A percentile compares a stretch with the other conserved stretches of the same genome.
phyloP scores from a whole-genome alignment of 495 filamentous ascomycete genomes.

The Annulohypoxylon bovei region DNA sequence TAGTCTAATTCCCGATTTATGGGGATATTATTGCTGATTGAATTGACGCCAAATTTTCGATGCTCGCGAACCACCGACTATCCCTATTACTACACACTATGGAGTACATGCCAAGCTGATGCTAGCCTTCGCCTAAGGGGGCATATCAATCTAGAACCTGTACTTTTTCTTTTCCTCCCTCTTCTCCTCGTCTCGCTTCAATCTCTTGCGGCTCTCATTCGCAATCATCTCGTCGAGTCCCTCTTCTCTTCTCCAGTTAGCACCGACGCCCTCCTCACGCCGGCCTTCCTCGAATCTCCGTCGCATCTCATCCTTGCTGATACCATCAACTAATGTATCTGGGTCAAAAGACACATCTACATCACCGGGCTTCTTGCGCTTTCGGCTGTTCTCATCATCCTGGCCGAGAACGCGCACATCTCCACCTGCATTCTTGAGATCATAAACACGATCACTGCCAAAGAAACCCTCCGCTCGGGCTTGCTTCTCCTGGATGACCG shows the following conservation, averaged over 20 bases:
- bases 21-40: neutral
- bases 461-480: conserved; percentile 91
- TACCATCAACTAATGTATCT: conserved; percentile 77
- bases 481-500: conserved; percentile 88
- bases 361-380: conserved; percentile 95
- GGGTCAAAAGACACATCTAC: conserved; percentile 91
- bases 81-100: conserved; percentile 31
- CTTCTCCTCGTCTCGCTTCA: conserved; percentile 85
- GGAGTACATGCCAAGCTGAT: conserved; percentile 16
- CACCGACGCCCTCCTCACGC: conserved; percentile 70
- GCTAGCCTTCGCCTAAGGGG: neutral
- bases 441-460: conserved; percentile 91
- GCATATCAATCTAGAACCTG: conserved; percentile 36
- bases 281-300: conserved; percentile 78
- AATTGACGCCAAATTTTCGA: neutral
- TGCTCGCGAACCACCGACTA: neutral
- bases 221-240: conserved; percentile 98
- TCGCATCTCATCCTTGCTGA: conserved; percentile 68
- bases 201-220: conserved; percentile 86
- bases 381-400: conserved; percentile 77
- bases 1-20: neutral
- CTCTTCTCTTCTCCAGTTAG: conserved; percentile 87
- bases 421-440: conserved; percentile 63
- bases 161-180: conserved; percentile 59
- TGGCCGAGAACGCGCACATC: conserved; percentile 74